A percentile compares a stretch with the other conserved stretches of the same genome.
phyloP scores from a whole-genome alignment of 140 eudicot genomes.

The Erigeron philadelphicus region DNA sequence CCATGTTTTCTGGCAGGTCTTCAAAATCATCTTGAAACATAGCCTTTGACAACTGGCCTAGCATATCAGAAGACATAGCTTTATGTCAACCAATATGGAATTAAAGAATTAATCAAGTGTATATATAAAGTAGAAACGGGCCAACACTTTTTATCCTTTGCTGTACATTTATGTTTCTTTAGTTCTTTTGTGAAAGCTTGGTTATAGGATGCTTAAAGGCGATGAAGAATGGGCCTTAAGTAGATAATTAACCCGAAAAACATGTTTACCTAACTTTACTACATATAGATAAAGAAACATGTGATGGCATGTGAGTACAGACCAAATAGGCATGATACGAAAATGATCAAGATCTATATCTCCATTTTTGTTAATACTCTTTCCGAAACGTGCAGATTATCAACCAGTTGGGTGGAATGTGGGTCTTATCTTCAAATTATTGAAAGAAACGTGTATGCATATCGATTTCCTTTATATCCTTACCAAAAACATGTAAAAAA shows the following conservation, averaged over 20 bases:
- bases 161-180: background rate
- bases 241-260: slow-evolving; percentile 25
- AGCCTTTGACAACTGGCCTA: slow-evolving; percentile 24
- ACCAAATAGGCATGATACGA: slow-evolving; percentile 20
- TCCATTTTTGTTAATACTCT: slow-evolving; percentile 15
- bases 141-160: background rate
- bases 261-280: slow-evolving; percentile 27
- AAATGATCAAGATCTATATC: slow-evolving; percentile 7
- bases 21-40: slow-evolving; percentile 23
- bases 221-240: slow-evolving; percentile 32
- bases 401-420: slow-evolving; percentile 12
- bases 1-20: slow-evolving; percentile 31
- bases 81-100: background rate
- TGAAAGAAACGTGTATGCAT: slow-evolving; percentile 10
- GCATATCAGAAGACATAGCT: slow-evolving; percentile 26
- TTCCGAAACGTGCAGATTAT: slow-evolving; percentile 20
- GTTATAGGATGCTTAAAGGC: slow-evolving; percentile 19
- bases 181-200: slow-evolving; percentile 1
- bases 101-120: slow-evolving; percentile 5
- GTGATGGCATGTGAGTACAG: slow-evolving; percentile 14
- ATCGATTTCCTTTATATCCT: slow-evolving; percentile 19
- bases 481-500: slow-evolving; percentile 26
- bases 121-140: background rate
- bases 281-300: slow-evolving; percentile 15
- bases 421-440: background rate